Evolutionary conservation across 2,329 filamentous ascomycete species (phyloP), one percentile per base, ranked within the genome.

Genomic region (Sarocladium brachiariae): DNA sequence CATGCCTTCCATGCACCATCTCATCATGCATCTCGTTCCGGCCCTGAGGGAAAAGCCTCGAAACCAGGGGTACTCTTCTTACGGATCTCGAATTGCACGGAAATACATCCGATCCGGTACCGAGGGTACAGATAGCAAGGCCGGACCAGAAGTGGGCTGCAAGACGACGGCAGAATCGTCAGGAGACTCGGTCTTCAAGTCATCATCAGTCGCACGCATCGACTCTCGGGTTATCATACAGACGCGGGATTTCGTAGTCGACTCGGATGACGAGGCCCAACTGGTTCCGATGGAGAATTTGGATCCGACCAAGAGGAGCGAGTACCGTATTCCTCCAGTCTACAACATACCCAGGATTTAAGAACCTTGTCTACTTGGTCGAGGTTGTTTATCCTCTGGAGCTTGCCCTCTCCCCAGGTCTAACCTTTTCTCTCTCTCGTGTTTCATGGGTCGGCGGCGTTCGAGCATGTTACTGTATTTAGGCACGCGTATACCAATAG

Each of bases 11-110:
- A 41, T 58, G 10, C 56, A 57, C 13, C 45, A 55, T 2, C 34
- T 57, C 18, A 52, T 60, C 16, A 43, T 54, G 4, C 52, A 54
- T 18, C 16, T 54, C 49, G 57, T 37, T 18, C 47, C 47, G 8
- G 62, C 70, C 11, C 65, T 72, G 58, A n/a, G 5, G 14, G 43
- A 16, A 4, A 5, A 24, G 7, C 7, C 11, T 37, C 34, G 34
- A n/a, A 18, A 18, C 34, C 14, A 37, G 7, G 34, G 16, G 8
- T 37, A 37, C 34, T 9, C 8, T n/a, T 6, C 8, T n/a, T 6
- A n/a, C 14, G 34, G 34, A 6, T 37, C 34, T n/a, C 7, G 34
- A n/a, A 37, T 9, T n/a, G 34, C 34, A n/a, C 11, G 34, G 7
- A 14, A 18, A n/a, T 37, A 37, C 16, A 18, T 37, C 34, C 7